Conservation (phyloP, 306 rosid genomes). For the Delonix regia region DNA sequence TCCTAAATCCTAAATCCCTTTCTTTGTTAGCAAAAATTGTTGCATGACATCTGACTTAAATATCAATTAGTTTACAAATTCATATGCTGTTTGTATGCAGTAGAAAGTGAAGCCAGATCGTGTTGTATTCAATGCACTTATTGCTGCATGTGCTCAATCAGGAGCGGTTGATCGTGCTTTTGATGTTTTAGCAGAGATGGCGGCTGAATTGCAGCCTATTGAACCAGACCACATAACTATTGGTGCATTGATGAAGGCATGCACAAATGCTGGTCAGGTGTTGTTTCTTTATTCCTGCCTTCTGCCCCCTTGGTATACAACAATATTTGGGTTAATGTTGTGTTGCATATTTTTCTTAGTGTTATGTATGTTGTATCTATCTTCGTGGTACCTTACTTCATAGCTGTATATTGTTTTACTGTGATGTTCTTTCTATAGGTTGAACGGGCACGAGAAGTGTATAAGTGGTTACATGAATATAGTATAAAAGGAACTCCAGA, state of each 20-base stretch:
- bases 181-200: slow-evolving; percentile 94
- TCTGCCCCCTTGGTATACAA: background rate
- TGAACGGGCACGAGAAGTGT: slow-evolving; percentile 84
- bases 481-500: slow-evolving; percentile 84
- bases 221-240: slow-evolving; percentile 92
- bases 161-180: slow-evolving; percentile 99
- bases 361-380: slow-evolving; percentile 25
- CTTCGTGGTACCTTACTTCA: slow-evolving; percentile 22
- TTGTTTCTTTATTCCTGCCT: slow-evolving; percentile 28
- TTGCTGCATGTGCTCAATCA: slow-evolving; percentile 93
- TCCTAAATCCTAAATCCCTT: background rate
- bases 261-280: slow-evolving; percentile 92
- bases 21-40: slow-evolving; percentile 8
- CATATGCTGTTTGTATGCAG: slow-evolving; percentile 83
- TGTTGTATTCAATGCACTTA: slow-evolving; percentile 98
- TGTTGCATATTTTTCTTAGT: slow-evolving; percentile 17
- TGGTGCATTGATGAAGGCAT: slow-evolving; percentile 93
- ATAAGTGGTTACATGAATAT: slow-evolving; percentile 72
- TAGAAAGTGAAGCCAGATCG: slow-evolving; percentile 99
- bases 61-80: slow-evolving; percentile 47
- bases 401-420: slow-evolving; percentile 24
- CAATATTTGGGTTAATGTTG: background rate
- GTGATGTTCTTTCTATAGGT: slow-evolving; percentile 50
- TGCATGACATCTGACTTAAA: slow-evolving; percentile 16
- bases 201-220: slow-evolving; percentile 75